These are phyloP conservation scores for Penicillium diatomitis DNA, from an alignment of 495 filamentous ascomycete genomes.

Conservation along the genomic window DNA sequence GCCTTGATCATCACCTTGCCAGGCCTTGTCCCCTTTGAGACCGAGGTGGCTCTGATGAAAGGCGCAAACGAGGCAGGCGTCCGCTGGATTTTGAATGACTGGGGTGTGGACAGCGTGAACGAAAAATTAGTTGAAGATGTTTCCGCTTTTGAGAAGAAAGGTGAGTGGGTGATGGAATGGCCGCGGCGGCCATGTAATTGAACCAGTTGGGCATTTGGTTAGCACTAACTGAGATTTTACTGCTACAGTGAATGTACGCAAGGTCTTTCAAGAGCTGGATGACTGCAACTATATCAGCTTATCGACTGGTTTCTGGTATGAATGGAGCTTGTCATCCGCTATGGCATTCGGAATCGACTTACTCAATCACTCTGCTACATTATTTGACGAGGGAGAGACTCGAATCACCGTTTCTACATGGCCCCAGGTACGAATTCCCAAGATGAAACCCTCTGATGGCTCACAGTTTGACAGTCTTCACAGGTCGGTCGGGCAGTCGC, in stretches of 20 bases:
- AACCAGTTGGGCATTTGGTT: background rate
- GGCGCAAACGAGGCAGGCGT: slow-evolving; percentile 56
- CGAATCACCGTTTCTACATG: slow-evolving; percentile 32
- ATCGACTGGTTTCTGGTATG: slow-evolving; percentile 44
- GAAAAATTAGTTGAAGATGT: slow-evolving; percentile 26
- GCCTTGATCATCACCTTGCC: slow-evolving; percentile 52
- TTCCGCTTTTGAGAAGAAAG: slow-evolving; percentile 9
- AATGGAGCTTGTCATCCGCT: slow-evolving; percentile 32
- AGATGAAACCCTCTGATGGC: background rate
- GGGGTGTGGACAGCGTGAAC: slow-evolving; percentile 32
- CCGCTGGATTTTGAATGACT: slow-evolving; percentile 51
- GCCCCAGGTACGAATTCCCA: slow-evolving; percentile 17
- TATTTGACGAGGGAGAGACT: slow-evolving; percentile 41
- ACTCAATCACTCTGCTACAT: slow-evolving; percentile 20
- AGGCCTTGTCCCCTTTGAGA: slow-evolving; percentile 27
- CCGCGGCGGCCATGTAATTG: no score
- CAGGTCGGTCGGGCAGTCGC: slow-evolving; percentile 36
- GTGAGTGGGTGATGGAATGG: background rate
- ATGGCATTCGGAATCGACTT: slow-evolving; percentile 39
- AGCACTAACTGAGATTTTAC: background rate
- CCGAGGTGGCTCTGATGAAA: slow-evolving; percentile 40
- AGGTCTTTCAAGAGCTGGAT: slow-evolving; percentile 35
- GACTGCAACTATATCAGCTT: slow-evolving; percentile 43
- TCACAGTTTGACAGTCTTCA: background rate
- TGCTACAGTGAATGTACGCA: background rate